Base-by-base conservation (phyloP, 495 filamentous ascomycete genomes). In the Trichocladium uniseriatum region DNA sequence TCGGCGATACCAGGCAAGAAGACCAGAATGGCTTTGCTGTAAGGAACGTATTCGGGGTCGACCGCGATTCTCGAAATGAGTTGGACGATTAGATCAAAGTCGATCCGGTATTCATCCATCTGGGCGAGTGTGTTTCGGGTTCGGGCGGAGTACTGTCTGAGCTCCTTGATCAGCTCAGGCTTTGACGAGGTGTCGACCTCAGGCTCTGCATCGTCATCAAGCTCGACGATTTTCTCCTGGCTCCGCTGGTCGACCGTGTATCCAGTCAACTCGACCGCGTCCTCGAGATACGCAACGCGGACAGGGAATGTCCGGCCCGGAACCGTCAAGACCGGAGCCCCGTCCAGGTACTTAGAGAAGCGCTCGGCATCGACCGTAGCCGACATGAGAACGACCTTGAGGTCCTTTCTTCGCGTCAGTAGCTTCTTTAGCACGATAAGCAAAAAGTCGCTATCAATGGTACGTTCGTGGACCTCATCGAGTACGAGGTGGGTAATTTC, bases 291-390 rank as follows among this genome's bases (percentile, higher is more conserved):
- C 61, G 81, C 84, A 21, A 86, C 83, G 54, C 83, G 73, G 24
- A 98, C 92, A 0, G 92, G 92, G 65, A 91, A 96, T 0, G 92
- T 95, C 20, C 91, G 81, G 1, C 92, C 92, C 14, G 92, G 92
- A 16, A 96, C 87, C 27, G 82, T 87, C 38, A 98, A 62, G 19
- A 95, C 78, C 0, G 92, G 90, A 6, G 91, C 91, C 16, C 81
- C 80, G 19, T 80, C 78, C 0, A 98, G 73, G 56, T 98, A 98
- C 2, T 77, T 79, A 0, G 92, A 95, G 62, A 98, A 94, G 14
- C 81, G 80, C 49, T 91, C 81, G 6, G 92, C 87, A 63, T 98
- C 87, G 8, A 96, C 83, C 3, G 92, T 98, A 6, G 92, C 92
- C 43, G 90, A 95, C 92, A 96, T 98, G 21, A 98, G 76, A 27